Base-by-base conservation (phyloP, 805 yeast genomes). In the Komagataella ulmi region DNA sequence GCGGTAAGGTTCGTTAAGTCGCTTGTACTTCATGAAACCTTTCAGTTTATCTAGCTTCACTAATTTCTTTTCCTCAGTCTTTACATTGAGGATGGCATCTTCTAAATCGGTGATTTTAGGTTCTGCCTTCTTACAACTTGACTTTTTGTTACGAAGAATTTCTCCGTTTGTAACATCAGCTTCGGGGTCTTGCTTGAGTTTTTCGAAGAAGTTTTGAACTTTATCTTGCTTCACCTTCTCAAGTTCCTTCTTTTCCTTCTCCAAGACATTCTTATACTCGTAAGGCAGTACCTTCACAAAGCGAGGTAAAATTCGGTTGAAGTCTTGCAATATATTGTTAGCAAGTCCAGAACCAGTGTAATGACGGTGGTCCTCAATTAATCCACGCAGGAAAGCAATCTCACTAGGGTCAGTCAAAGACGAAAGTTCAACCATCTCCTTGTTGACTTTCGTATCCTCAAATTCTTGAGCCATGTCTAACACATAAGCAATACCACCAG, bases 401-500 rank as follows among this genome's bases (percentile, higher is more conserved):
- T 91, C 99, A 49, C 84, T 76, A 6, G 97, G 95, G 58, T 91
- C 97, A 50, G 80, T 74, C 50, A 91, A 76, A 49, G 75, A 74
- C 48, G 85, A 75, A 53, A 93, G 76, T 61, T 85, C 97, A 58
- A 93, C 91, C 58, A 88, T 81, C 58, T 84, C 91, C 46, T 69
- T 64, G 71, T 91, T 91, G 58, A 88, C 88, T 68, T 83, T 83
- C 7, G 47, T 45, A 56, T 81, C 80, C 55, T 74, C 74, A 62
- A 91, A 90, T 65, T 89, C 97, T 65, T 90, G 96, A 50, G 93
- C 97, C 74, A 91, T 86, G 61, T 90, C 96, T 60, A 91, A 76
- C 54, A 95, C 97, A 64, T 91, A 91, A 14, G 97, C 95, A 67
- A 93, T 91, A 80, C 99, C 99, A 71, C 99, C 99, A 60, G 97